phyloP scores from a whole-genome alignment of 1,139 yeast genomes.

The Yamadazyma mexicana region DNA sequence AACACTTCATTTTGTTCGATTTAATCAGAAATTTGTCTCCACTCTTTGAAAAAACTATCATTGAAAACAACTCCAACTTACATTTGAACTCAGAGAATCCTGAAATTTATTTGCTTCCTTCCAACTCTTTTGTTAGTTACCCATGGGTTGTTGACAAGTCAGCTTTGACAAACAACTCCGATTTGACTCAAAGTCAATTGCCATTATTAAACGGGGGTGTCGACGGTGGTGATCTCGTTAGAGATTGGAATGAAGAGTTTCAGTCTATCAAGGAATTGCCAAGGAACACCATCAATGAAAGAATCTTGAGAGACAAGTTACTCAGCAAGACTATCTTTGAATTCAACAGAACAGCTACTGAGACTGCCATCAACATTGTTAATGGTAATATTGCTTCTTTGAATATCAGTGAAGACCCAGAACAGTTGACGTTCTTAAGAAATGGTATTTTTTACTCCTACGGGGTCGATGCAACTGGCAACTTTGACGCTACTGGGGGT shows the following conservation, averaged over 20 bases:
- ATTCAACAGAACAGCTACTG: constrained; percentile 72
- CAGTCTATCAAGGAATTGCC: constrained; percentile 80
- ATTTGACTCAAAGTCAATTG: constrained; percentile 62
- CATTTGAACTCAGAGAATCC: constrained; percentile 49
- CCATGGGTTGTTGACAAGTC: constrained; percentile 70
- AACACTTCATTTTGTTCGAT: constrained; percentile 50
- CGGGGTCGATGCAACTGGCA: constrained; percentile 72
- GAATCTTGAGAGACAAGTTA: constrained; percentile 74
- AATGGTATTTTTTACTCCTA: constrained; percentile 87
- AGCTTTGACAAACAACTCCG: constrained; percentile 42
- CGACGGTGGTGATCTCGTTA: constrained; percentile 56
- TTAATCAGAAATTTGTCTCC: constrained; percentile 60
- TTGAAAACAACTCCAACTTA: constrained; percentile 41
- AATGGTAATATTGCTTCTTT: constrained; percentile 76
- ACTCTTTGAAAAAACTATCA: constrained; percentile 39
- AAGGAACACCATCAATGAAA: constrained; percentile 55
- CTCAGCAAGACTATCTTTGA: constrained; percentile 74
- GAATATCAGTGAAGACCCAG: constrained; percentile 68
- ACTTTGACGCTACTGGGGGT: constrained; percentile 69
- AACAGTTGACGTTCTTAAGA: constrained; percentile 68
- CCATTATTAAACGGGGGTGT: constrained; percentile 55
- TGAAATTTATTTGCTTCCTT: constrained; percentile 60
- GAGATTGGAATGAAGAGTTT: constrained; percentile 91
- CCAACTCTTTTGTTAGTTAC: constrained; percentile 56
- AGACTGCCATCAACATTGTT: constrained; percentile 76